Evolutionary conservation across 805 yeast genomes (phyloP), one percentile per base, ranked within the genome.

Genomic region (Metschnikowia drakensbergensis): DNA sequence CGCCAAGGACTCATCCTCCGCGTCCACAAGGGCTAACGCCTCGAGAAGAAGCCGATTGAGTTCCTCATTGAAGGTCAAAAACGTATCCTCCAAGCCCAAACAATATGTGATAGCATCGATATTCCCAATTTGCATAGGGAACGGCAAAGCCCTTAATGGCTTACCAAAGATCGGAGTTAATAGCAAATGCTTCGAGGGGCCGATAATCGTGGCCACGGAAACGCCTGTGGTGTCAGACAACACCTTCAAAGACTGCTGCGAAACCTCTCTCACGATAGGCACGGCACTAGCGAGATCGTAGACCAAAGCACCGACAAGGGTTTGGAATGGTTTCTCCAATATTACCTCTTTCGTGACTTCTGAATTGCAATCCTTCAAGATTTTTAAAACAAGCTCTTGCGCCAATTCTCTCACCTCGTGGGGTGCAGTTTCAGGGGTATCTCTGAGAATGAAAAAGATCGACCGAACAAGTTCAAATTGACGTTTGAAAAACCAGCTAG

Each of bases 41-140:
- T 94, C 99, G 49, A 88, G 80, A 7, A 94, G 69, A 48, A 95
- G 71, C 46, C 99, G 72, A 50, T 84, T 86, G 50, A 94, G 69
- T 61, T 95, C 98, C 47, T 94, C 98, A 56, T 87, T 88, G 63
- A 89, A 92, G 7, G 84, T 84, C 54, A 92, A 70, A 57, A 92
- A 90, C 0, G 96, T 77, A 53, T 86, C 79, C 9, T 88, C 94
- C 42, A 92, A 72, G 1, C 85, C 82, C 49, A 94, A 70, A 61
- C 97, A 92, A 65, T 84, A 95, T 0, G 96, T 84, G n/a, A 94
- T 88, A 1, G 98, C 98, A 66, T 94, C 98, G 52, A 94, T 91
- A 64, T 94, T 91, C 33, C 99, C 99, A 48, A 94, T 94, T 68
- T 95, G 99, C 96, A 92, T 94, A 4, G 96, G 94, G 70, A 95